Evolutionary conservation across 2,329 filamentous ascomycete species (phyloP), one percentile per base, ranked within the genome.

Genomic region (Calonectria multiphialidica): DNA sequence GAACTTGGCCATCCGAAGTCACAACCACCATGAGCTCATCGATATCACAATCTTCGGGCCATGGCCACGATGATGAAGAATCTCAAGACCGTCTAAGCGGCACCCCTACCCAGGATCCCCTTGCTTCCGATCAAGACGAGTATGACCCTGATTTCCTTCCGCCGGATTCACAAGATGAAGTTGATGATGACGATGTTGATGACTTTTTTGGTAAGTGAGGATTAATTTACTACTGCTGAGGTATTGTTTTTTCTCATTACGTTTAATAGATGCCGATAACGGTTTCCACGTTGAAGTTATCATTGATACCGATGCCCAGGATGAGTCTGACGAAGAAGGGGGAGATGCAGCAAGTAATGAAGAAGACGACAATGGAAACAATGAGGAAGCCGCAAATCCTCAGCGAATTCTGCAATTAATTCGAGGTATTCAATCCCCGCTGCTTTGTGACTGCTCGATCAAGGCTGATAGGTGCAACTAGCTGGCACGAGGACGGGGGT

Each of bases 371-470:
- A 70, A 68, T 7, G 78, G 76, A 0, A 71, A 80, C 1, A 73
- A 79, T 5, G 77, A 79, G 7, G 81, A 80, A 2, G 78, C 80
- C 75, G n/a, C 23, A 18, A 76, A 77, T 4, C 74, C 77, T 13
- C 77, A 78, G 21, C 83, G 85, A 6, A 76, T 84, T 15, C 62
- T 83, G 35, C 73, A 78, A 12, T 68, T 84, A 15, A 70, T 83
- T 33, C 72, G 81, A 78, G 80, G 83, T 83, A 79, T 25, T 30
- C 33, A 49, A 40, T 37, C 1, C 10, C 16, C 7, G 15, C 21
- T 64, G 23, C 18, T 49, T 30, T n/a, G 8, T 40, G 16, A 18
- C 2, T 10, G 21, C 12, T 12, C 16, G 30, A 15, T 6, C 35
- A 47, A 16, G 25, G 23, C 72, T 76, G 30, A 78, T 66, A 40